Evolutionary conservation across 345 rosid genomes (phyloP), one percentile per base, ranked within the genome.

Genomic region (Bruguiera gymnorhiza): DNA sequence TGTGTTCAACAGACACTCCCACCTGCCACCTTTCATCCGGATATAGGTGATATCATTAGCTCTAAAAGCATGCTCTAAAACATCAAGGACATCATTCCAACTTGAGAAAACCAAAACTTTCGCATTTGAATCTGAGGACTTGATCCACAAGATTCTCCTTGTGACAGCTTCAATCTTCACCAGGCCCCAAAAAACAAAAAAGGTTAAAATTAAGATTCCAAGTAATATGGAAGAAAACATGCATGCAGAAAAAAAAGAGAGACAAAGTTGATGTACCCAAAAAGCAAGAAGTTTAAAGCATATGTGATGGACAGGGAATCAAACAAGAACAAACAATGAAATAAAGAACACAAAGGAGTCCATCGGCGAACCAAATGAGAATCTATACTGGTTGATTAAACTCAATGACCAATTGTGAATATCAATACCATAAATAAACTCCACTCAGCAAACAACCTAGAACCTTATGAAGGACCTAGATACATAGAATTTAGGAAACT

Each of bases 1-100:
- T 2, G 11, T 59, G 50, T 46, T 73, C 60, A 60, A 27, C 30
- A 60, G 65, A 64, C 69, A 58, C 52, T 69, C 57, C 75, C 80
- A 94, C 98, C 94, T 88, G 80, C 98, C 98, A 66, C 97, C 98
- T 88, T 89, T 91, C 97, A 91, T 91, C 68, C 95, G 87, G 70
- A 82, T 68, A 68, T 83, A 89, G 30, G 96, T 79, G 74, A 94
- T 86, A 60, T 76, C 72, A 63, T 91, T 89, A 34, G 93, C 81
- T 46, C 80, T 63, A 59, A 94, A 87, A 69, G 98, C 89, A 79
- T 94, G 96, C 63, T 87, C 96, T 73, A 94, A 83, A 67, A 94
- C 97, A 77, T 91, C 97, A 76, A 94, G 98, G 72, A 94, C 98
- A 82, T 91, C 98, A 20, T 94, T 91, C 97, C 98, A 94, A 81